These are phyloP conservation scores for Rosa lucieae DNA, from an alignment of 306 rosid genomes.

Conservation along the genomic window DNA sequence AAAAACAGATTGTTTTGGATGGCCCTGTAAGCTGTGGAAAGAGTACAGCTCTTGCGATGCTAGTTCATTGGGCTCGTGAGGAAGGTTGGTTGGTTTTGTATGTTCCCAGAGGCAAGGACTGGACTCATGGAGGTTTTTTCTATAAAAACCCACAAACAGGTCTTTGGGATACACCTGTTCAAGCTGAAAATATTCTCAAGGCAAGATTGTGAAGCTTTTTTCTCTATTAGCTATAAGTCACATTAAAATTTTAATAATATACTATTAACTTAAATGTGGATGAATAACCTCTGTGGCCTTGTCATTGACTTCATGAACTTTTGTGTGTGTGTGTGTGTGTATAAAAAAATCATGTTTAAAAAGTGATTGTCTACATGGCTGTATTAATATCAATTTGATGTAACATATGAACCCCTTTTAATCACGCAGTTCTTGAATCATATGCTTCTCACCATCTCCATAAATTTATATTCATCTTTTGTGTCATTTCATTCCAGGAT, in stretches of 20 bases:
- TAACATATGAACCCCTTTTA: neutral
- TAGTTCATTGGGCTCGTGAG: constrained; percentile 95
- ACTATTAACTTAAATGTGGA: neutral
- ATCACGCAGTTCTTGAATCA: neutral
- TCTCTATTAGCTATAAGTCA: neutral
- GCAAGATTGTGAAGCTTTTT: constrained; percentile 40
- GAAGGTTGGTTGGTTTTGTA: constrained; percentile 98
- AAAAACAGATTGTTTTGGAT: constrained; percentile 83
- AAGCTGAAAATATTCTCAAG: constrained; percentile 78
- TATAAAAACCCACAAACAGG: constrained; percentile 65
- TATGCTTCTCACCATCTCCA: neutral
- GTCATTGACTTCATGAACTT: neutral
- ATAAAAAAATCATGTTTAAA: neutral
- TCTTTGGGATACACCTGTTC: constrained; percentile 94
- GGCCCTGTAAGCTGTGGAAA: constrained; percentile 92
- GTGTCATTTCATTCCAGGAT: constrained; percentile 59
- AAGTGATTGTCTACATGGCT: neutral
- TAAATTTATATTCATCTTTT: constrained; percentile 17
- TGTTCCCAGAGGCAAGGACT: constrained; percentile 76
- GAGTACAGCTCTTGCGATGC: constrained; percentile 89
- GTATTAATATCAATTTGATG: neutral
- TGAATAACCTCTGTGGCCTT: neutral
- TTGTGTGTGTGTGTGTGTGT: neutral
- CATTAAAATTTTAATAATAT: neutral
- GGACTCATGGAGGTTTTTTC: constrained; percentile 94